phyloP scores from a whole-genome alignment of 441 rosid species.

The Pelargonium citronellum region DNA sequence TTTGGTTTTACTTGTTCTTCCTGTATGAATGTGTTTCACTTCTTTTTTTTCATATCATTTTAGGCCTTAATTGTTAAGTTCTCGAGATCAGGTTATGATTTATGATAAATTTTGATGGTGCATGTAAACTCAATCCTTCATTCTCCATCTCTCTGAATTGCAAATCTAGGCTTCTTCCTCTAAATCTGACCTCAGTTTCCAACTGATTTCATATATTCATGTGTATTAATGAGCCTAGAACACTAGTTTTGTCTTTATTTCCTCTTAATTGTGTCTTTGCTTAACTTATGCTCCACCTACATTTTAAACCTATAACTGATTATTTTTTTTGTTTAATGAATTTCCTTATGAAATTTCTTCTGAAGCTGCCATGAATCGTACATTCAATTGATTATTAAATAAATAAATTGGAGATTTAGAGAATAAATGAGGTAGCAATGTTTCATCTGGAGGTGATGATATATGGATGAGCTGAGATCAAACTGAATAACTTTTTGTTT shows the following conservation, averaged over 20 bases:
- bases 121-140: background rate
- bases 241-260: background rate
- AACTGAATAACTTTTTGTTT: background rate
- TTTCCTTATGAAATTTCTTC: background rate
- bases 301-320: background rate
- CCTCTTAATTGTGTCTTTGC: too few species aligned
- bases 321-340: background rate
- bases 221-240: background rate
- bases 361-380: background rate
- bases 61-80: background rate
- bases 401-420: background rate
- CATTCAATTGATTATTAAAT: background rate
- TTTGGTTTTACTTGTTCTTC: background rate
- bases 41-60: background rate
- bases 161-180: background rate
- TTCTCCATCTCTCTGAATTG: background rate
- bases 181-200: background rate
- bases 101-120: background rate
- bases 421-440: background rate
- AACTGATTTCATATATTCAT: background rate
- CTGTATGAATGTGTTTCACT: background rate
- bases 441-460: background rate
- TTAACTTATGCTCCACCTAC: background rate
- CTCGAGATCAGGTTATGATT: background rate
- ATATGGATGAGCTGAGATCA: background rate